Evolutionary conservation across 441 rosid species (phyloP).

Genomic region (Kokia cookei): DNA sequence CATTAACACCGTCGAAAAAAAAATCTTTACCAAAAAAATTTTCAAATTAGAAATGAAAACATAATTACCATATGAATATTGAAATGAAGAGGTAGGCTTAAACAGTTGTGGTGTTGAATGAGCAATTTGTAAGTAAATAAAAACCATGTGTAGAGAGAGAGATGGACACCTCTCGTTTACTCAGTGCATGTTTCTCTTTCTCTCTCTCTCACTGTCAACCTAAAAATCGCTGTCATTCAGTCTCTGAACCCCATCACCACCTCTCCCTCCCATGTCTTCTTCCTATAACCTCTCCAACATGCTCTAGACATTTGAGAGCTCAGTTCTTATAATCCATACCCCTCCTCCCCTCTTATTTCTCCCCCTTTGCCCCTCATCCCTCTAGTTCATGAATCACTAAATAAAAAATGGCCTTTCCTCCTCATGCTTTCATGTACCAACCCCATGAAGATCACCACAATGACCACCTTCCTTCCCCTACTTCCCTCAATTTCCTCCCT

Average conservation of each 20-base stretch:
- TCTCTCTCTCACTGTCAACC: conserved; percentile 22
- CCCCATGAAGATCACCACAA: conserved; percentile 41
- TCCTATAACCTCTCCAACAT: conserved; percentile 25
- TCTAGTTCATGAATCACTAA: conserved; percentile 9
- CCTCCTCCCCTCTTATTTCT: not conserved
- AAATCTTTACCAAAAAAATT: not conserved
- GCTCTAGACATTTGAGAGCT: conserved; percentile 13
- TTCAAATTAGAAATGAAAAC: not conserved
- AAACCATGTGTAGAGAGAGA: conserved; percentile 17
- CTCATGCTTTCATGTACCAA: conserved; percentile 68
- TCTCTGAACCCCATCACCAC: conserved; percentile 32
- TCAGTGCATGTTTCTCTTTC: conserved; percentile 18
- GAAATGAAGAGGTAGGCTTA: not conserved
- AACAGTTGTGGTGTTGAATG: not conserved
- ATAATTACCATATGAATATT: not conserved
- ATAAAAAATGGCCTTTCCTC: conserved; percentile 70
- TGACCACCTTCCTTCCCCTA: conserved; percentile 58
- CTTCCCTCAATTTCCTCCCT: conserved; percentile 40
- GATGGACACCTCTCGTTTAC: conserved; percentile 23
- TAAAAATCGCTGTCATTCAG: conserved; percentile 38
- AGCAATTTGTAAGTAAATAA: conserved; percentile 3
- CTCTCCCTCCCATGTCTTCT: conserved; percentile 21
- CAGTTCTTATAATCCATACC: conserved; percentile 11
- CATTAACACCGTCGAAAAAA: too few species aligned
- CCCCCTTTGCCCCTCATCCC: not conserved